Percentiles rank a stretch among this genome's conserved stretches.
Conservation (phyloP, 306 rosid genomes). For the Bauhinia variegata region DNA sequence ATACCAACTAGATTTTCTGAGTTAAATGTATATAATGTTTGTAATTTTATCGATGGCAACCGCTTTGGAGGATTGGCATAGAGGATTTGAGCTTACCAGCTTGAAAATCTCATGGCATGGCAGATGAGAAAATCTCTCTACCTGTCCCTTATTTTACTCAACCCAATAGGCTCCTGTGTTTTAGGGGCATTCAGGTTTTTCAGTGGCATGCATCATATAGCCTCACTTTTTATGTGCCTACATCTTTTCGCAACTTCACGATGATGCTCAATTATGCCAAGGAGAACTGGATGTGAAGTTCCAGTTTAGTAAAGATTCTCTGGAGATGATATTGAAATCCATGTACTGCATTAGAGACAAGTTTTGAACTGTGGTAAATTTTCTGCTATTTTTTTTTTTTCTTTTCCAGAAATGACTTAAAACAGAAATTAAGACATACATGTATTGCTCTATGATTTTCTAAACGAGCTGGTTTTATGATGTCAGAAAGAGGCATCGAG, state of each 20-base stretch:
- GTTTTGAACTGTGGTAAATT: constrained; percentile 49
- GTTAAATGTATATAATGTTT: too few relatives aligned
- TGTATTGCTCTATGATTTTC: constrained; percentile 15
- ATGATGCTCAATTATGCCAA: constrained; percentile 48
- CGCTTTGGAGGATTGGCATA: too few relatives aligned
- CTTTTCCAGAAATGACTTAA: constrained; percentile 16
- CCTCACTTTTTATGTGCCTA: not conserved
- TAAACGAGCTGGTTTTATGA: constrained; percentile 21
- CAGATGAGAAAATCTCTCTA: too few relatives aligned
- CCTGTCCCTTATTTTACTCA: too few relatives aligned
- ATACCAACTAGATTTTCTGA: not conserved
- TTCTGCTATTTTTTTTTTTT: not conserved
- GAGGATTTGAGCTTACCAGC: too few relatives aligned
- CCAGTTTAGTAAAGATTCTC: constrained; percentile 54
- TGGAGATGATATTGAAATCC: constrained; percentile 54
- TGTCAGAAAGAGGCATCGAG: constrained; percentile 57
- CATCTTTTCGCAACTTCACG: constrained; percentile 52
- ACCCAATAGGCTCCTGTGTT: too few relatives aligned
- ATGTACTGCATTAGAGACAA: constrained; percentile 63
- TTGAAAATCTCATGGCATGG: too few relatives aligned
- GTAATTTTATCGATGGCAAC: too few relatives aligned
- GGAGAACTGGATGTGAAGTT: constrained; percentile 63
- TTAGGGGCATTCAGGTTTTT: too few relatives aligned
- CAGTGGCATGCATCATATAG: too few relatives aligned
- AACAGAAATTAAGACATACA: constrained; percentile 13